These are phyloP conservation scores for Trichoderma sp. DNA, from an alignment of 2,329 filamentous ascomycete species.

Conservation along the genomic window DNA sequence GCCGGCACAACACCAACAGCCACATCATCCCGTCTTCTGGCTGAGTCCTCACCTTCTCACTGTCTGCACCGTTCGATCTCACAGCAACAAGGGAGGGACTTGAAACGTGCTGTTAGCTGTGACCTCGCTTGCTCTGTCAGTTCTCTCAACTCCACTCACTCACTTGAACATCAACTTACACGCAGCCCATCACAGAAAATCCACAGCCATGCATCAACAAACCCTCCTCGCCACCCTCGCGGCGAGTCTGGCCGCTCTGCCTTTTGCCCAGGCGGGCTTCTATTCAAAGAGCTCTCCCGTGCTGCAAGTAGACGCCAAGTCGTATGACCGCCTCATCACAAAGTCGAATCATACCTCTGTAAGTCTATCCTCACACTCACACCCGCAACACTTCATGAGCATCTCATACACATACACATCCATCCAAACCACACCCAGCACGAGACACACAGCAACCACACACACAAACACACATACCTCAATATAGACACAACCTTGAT, in stretches of 20 bases:
- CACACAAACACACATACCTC: background rate
- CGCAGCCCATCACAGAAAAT: background rate
- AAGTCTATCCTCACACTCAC: slow-evolving; percentile 42
- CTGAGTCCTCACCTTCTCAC: background rate
- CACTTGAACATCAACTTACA: slow-evolving; percentile 9
- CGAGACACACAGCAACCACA: background rate
- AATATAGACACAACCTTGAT: background rate
- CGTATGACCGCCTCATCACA: slow-evolving; percentile 79
- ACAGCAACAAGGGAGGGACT: no score
- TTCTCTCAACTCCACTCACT: background rate
- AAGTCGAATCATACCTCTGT: slow-evolving; percentile 92
- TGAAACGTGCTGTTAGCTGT: background rate
- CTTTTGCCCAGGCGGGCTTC: slow-evolving; percentile 68
- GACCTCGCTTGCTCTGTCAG: background rate
- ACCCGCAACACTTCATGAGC: no score
- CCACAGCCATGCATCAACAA: slow-evolving; percentile 55
- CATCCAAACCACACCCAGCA: no score
- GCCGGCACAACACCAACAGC: background rate
- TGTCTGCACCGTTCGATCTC: background rate
- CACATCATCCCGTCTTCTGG: background rate
- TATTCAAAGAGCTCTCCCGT: slow-evolving; percentile 89
- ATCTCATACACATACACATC: background rate
- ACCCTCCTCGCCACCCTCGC: slow-evolving; percentile 49
- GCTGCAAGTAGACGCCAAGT: slow-evolving; percentile 75
- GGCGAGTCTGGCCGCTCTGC: slow-evolving; percentile 66